Base-by-base conservation (phyloP, 108 stramenopile species). In the Conticribra weissflogii region DNA sequence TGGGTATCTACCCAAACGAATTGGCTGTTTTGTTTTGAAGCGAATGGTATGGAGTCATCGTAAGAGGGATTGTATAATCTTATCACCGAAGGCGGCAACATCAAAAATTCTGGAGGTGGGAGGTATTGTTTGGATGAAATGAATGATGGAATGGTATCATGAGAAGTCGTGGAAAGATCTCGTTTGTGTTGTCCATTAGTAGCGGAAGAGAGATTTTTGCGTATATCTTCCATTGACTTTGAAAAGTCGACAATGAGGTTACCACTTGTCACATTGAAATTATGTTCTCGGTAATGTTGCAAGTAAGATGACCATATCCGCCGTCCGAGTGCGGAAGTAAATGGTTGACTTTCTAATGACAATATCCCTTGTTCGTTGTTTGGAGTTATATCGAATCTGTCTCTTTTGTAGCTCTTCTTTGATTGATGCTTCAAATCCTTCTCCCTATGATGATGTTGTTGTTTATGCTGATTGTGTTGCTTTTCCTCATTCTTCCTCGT, bases 71-170 rank as follows among this genome's bases (percentile, higher is more conserved):
- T n/a, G n/a, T n/a, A n/a, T n/a, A n/a, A n/a, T n/a, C n/a, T n/a
- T n/a, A n/a, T n/a, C n/a, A n/a, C n/a, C n/a, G n/a, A 55, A 8
- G 74, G 53, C 9, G 66, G 66, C n/a, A 76, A 59, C 7, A 59
- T 51, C 47, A 76, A 62, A 61, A 76, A 76, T n/a, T 76, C 66
- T 23, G 29, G 22, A 0, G 66, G 22, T 0, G 54, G 66, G 18
- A 47, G 45, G 17, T 44, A 19, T 23, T 56, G 66, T 23, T 50
- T 50, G 25, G 29, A 64, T 3, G 19, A n/a, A 9, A 31, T 30
- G 32, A 19, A 64, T 14, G 29, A 57, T 57, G 33, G 7, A 30
- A 12, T n/a, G n/a, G n/a, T n/a, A n/a, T n/a, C n/a, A n/a, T n/a
- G n/a, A n/a, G n/a, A n/a, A n/a, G n/a, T n/a, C n/a, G n/a, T n/a